Conservation (phyloP, 345 rosid genomes). For the Rhodomyrtus tomentosa region DNA sequence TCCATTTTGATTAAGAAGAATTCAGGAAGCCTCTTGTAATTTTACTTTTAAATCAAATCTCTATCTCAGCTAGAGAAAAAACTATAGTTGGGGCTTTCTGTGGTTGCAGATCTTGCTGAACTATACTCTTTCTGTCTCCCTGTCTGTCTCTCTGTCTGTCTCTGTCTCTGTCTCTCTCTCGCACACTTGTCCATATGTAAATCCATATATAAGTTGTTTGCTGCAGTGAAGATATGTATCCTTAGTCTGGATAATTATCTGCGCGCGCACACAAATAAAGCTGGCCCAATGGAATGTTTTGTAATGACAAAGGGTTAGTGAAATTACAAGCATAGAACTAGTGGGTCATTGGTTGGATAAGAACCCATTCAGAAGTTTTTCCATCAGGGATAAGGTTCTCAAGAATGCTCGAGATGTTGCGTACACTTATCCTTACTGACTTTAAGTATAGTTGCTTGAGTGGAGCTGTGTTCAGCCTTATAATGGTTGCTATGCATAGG, state of each 20-base stretch:
- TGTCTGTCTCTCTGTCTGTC: too few relatives aligned
- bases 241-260: neutral
- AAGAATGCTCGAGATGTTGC: neutral
- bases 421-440: neutral
- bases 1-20: neutral
- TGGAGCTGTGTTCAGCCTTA: neutral
- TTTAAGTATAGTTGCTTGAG: neutral
- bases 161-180: neutral
- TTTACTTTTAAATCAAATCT: neutral
- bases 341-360: neutral
- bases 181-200: rapidly evolving
- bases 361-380: neutral
- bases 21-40: neutral
- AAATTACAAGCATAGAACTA: neutral
- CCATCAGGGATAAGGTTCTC: neutral
- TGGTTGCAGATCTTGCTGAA: neutral
- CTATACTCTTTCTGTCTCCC: neutral
- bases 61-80: neutral
- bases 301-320: neutral
- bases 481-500: neutral
- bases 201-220: neutral
- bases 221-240: neutral
- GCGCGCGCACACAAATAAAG: neutral
- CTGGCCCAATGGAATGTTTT: neutral
- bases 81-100: neutral